A percentile compares a stretch with the other conserved stretches of the same genome.
phyloP scores from a whole-genome alignment of 148 eudicot species.

The Gaultheria prostrata region DNA sequence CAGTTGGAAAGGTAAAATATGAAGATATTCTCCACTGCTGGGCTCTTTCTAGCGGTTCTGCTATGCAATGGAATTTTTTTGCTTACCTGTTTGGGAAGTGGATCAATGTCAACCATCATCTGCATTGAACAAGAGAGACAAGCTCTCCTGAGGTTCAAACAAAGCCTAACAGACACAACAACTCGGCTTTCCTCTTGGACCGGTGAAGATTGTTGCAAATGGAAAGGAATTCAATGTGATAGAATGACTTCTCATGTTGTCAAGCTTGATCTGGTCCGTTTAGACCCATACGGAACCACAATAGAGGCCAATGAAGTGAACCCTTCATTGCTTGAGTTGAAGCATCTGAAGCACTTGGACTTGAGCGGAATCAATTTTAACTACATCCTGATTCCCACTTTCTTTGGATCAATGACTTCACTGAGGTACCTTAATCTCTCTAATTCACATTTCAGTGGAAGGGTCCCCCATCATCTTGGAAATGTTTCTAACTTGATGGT shows the following conservation, averaged over 20 bases:
- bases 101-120: too few relatives aligned
- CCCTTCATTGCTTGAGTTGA: constrained; percentile 13
- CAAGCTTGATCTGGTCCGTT: constrained; percentile 6
- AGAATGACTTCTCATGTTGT: neutral
- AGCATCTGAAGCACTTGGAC: constrained; percentile 3
- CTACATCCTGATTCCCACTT: neutral
- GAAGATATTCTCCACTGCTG: too few relatives aligned
- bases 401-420: constrained; percentile 6
- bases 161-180: constrained; percentile 13
- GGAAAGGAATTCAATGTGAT: constrained; percentile 15
- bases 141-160: too few relatives aligned
- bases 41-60: too few relatives aligned
- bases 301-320: neutral
- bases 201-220: constrained; percentile 12
- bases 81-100: neutral
- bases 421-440: constrained; percentile 15
- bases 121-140: too few relatives aligned
- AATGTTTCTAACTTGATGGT: constrained; percentile 6
- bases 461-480: neutral
- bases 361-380: neutral
- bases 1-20: too few relatives aligned
- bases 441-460: neutral
- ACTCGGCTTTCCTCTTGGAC: constrained; percentile 16
- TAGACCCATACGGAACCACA: neutral
- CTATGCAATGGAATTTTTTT: too few relatives aligned